Evolutionary conservation across 306 rosid species (phyloP).

Genomic region (cucumber (Cucumis sativus)): DNA sequence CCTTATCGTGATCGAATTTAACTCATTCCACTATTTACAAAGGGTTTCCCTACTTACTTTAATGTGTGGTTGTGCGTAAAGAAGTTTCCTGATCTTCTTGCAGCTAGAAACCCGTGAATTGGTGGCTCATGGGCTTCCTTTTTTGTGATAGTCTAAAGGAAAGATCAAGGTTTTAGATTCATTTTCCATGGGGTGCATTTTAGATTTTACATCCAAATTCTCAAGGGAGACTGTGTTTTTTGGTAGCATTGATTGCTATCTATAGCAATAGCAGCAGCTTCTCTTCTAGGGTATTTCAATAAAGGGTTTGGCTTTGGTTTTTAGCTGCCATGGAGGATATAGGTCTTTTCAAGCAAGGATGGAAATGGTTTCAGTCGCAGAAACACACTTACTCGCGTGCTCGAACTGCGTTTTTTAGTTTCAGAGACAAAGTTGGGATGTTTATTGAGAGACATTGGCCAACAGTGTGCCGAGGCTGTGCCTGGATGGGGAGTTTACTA

Average conservation of each 20-base stretch:
- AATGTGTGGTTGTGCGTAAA: slow-evolving; percentile 16
- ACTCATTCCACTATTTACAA: not conserved
- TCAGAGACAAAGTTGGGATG: slow-evolving; percentile 34
- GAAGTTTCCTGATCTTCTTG: slow-evolving; percentile 15
- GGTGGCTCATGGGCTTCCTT: not conserved
- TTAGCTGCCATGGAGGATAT: slow-evolving; percentile 66
- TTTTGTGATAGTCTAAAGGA: slow-evolving; percentile 10
- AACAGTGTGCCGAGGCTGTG: slow-evolving; percentile 48
- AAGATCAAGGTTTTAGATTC: slow-evolving; percentile 23
- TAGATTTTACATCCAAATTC: slow-evolving; percentile 21
- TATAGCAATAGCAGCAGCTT: slow-evolving; percentile 18
- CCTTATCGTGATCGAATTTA: slow-evolving; percentile 49
- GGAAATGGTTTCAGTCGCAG: slow-evolving; percentile 74
- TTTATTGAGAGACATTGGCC: slow-evolving; percentile 84
- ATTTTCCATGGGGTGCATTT: slow-evolving; percentile 35
- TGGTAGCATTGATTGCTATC: slow-evolving; percentile 22
- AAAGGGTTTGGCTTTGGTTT: not conserved
- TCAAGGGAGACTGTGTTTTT: slow-evolving; percentile 15
- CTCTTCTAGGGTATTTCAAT: not conserved
- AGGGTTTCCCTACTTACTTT: not conserved
- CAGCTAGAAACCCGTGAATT: slow-evolving; percentile 19
- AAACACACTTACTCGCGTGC: slow-evolving; percentile 44
- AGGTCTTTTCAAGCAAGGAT: slow-evolving; percentile 67
- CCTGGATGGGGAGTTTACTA: slow-evolving; percentile 40
- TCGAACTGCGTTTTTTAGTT: slow-evolving; percentile 22